Conservation (phyloP, 768 basidiomycete species). For the Kwoniella dejecticola region DNA sequence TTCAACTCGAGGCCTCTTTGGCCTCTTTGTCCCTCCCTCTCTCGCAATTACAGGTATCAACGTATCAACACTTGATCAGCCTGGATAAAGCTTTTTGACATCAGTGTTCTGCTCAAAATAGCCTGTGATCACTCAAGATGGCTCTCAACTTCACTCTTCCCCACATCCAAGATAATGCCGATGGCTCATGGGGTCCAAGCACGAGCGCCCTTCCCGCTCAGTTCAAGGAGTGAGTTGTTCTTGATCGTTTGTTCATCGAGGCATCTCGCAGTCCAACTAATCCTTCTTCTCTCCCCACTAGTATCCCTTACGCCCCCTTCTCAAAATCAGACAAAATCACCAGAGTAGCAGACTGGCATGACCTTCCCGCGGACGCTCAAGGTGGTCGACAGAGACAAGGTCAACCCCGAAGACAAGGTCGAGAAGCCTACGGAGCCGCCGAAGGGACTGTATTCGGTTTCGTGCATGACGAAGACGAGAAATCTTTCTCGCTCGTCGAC, state of each 20-base stretch:
- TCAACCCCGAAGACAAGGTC: conserved; percentile 54
- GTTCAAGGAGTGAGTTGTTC: conserved; percentile 75
- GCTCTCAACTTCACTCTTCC: conserved; percentile 69
- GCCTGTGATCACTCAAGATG: conserved; percentile 28
- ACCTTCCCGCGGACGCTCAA: conserved; percentile 27
- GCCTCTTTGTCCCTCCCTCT: conserved; percentile 7
- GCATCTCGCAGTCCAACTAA: too few species aligned
- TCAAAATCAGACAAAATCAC: conserved; percentile 98
- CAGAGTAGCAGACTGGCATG: conserved; percentile 89
- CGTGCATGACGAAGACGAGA: conserved; percentile 97
- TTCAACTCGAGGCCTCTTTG: background rate
- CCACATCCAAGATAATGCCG: conserved; percentile 84
- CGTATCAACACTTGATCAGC: too few species aligned
- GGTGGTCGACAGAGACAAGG: conserved; percentile 18
- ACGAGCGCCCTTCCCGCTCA: conserved; percentile 67
- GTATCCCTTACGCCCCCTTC: conserved; percentile 95
- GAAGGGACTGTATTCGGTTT: conserved; percentile 86
- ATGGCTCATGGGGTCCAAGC: conserved; percentile 74
- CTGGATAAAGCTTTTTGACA: too few species aligned
- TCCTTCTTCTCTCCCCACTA: conserved; percentile 15
- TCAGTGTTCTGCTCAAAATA: background rate
- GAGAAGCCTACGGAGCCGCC: conserved; percentile 79
- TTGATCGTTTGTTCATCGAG: too few species aligned
- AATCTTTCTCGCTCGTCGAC: conserved; percentile 93
- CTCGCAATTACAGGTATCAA: background rate